Percentiles rank a stretch among this genome's conserved stretches.
These are phyloP conservation scores for Zea mays DNA, from an alignment of 176 grass and related monocot genomes.

Conservation along the genomic window Zm-B73-REFERENCE-NAM-5.0 NC_050096.1:241248501-241249000, in stretches of 20 bases:
- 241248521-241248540: slow-evolving; percentile 86
- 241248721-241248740: slow-evolving; percentile 91
- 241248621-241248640: slow-evolving; percentile 62
- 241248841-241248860: slow-evolving; percentile 82
- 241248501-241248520: slow-evolving; percentile 87
- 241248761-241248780: slow-evolving; percentile 72
- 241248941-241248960: slow-evolving; percentile 76
- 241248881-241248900: slow-evolving; percentile 81
- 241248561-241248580: slow-evolving; percentile 70
- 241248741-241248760: slow-evolving; percentile 59
- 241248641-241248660: slow-evolving; percentile 78
- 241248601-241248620: slow-evolving; percentile 70
- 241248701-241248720: slow-evolving; percentile 89
- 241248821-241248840: slow-evolving; percentile 82
- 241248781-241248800: slow-evolving; percentile 79
- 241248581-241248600: slow-evolving; percentile 81
- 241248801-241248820: slow-evolving; percentile 86
- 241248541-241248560: slow-evolving; percentile 83
- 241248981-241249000: slow-evolving; percentile 26
- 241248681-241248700: slow-evolving; percentile 74
- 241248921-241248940: slow-evolving; percentile 74
- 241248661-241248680: slow-evolving; percentile 77
- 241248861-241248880: slow-evolving; percentile 99
- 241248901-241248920: slow-evolving; percentile 59
- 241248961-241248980: slow-evolving; percentile 63